phyloP scores from a whole-genome alignment of 2,329 filamentous ascomycete genomes.

The Epichloe elymi region DNA sequence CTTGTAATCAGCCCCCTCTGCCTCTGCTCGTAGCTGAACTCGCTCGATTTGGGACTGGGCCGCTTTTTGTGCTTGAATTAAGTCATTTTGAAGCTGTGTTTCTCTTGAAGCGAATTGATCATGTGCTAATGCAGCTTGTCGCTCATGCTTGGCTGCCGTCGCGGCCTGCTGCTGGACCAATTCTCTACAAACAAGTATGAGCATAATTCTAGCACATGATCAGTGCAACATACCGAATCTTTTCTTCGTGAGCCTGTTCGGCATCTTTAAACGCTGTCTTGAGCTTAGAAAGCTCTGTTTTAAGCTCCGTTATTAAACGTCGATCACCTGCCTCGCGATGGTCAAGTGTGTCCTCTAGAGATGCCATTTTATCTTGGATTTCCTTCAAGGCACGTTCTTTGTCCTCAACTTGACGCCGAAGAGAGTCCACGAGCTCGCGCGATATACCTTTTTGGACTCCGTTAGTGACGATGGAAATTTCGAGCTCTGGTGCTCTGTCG shows the following conservation, averaged over 20 bases:
- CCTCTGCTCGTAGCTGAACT: conserved; percentile 36
- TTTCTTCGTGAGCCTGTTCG: conserved; percentile 22
- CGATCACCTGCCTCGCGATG: conserved; percentile 64
- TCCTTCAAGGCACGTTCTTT: conserved; percentile 43
- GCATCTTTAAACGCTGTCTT: conserved; percentile 16
- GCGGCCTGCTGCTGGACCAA: conserved; percentile 14
- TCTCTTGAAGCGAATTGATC: conserved; percentile 12
- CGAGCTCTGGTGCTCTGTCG: conserved; percentile 79
- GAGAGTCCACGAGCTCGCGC: conserved; percentile 78
- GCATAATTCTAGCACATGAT: not conserved
- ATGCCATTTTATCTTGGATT: conserved; percentile 29
- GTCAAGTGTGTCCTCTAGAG: conserved; percentile 42
- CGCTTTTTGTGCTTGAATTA: conserved; percentile 33
- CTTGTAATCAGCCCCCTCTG: conserved; percentile 51
- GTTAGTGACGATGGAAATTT: conserved; percentile 68
- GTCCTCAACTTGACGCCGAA: conserved; percentile 65
- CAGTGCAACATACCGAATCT: conserved; percentile 35
- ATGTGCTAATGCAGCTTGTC: conserved; percentile 8
- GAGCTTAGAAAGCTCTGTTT: conserved; percentile 13
- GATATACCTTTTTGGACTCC: conserved; percentile 77
- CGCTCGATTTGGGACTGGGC: conserved; percentile 37
- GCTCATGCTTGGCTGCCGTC: conserved; percentile 12
- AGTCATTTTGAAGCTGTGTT: conserved; percentile 19
- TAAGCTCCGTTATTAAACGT: conserved; percentile 45
- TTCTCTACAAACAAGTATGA: conserved; percentile 1